Evolutionary conservation across 2,329 filamentous ascomycete species (phyloP).

Genomic region (Trichoderma sp.): DNA sequence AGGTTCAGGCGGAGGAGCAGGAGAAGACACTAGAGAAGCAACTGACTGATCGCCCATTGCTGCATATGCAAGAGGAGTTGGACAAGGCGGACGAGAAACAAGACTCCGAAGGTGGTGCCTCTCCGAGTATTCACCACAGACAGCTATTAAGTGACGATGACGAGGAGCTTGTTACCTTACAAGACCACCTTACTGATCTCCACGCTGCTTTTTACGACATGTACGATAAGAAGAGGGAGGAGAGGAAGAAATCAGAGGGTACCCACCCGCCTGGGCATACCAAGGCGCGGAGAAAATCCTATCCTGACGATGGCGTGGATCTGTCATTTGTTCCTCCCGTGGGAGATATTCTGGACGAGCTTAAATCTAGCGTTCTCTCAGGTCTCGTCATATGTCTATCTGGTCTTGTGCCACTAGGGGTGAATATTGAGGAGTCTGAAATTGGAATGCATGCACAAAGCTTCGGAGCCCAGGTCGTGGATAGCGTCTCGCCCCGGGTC

Average conservation of each 20-base stretch:
- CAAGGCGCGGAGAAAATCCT: constrained; percentile 34
- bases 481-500: constrained; percentile 60
- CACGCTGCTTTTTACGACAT: constrained; percentile 81
- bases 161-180: constrained; percentile 74
- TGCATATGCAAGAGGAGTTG: constrained; percentile 89
- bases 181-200: constrained; percentile 72
- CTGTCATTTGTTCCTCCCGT: constrained; percentile 73
- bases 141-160: constrained; percentile 90
- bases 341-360: constrained; percentile 75
- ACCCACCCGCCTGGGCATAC: constrained; percentile 39
- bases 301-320: constrained; percentile 46
- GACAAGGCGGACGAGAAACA: constrained; percentile 70
- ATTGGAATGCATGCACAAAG: constrained; percentile 82
- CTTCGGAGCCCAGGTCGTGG: constrained; percentile 72
- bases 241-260: constrained; percentile 38
- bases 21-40: constrained; percentile 87
- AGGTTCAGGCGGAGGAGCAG: constrained; percentile 80
- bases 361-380: constrained; percentile 76
- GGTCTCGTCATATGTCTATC: constrained; percentile 83
- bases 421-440: constrained; percentile 78
- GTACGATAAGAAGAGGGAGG: constrained; percentile 62
- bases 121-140: constrained; percentile 44
- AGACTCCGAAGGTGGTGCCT: constrained; percentile 29
- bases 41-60: constrained; percentile 79
- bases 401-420: constrained; percentile 81